Evolutionary conservation across 495 filamentous ascomycete species (phyloP).

Genomic region (Chaetomidium leptoderma): DNA sequence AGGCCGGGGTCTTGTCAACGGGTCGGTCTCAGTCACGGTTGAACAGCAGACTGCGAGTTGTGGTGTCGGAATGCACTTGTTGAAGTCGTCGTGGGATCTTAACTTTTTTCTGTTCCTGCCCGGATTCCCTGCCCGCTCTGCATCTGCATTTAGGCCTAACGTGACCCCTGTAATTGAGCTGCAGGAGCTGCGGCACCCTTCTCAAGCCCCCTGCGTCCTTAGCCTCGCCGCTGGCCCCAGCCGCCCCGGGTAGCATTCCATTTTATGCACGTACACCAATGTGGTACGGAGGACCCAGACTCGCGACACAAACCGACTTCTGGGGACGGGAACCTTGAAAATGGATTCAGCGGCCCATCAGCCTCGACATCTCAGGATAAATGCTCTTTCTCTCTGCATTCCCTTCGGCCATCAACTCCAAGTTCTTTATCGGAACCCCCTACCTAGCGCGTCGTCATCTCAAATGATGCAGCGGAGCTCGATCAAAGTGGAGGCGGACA

Average conservation of each 20-base stretch:
- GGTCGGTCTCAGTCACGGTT: background rate
- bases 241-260: background rate
- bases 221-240: constrained; percentile 7
- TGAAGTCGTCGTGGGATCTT: constrained; percentile 1
- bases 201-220: constrained; percentile 28
- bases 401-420: no score
- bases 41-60: background rate
- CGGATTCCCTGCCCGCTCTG: constrained; percentile 18
- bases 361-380: no score
- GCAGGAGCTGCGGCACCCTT: constrained; percentile 27
- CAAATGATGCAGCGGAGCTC: no score
- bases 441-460: no score
- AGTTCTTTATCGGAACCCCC: no score
- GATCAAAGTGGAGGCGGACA: constrained; percentile 3
- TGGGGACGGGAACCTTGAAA: no score
- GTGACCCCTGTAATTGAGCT: constrained; percentile 28
- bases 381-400: no score
- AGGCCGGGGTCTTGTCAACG: background rate
- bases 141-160: constrained; percentile 35
- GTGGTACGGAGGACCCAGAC: background rate
- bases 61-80: background rate
- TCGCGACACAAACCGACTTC: no score
- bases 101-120: constrained; percentile 19
- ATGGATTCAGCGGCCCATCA: no score
- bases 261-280: constrained; percentile 6